Conservation (phyloP, 129 eudicot species). For the Chrysanthemum makinoi region DNA sequence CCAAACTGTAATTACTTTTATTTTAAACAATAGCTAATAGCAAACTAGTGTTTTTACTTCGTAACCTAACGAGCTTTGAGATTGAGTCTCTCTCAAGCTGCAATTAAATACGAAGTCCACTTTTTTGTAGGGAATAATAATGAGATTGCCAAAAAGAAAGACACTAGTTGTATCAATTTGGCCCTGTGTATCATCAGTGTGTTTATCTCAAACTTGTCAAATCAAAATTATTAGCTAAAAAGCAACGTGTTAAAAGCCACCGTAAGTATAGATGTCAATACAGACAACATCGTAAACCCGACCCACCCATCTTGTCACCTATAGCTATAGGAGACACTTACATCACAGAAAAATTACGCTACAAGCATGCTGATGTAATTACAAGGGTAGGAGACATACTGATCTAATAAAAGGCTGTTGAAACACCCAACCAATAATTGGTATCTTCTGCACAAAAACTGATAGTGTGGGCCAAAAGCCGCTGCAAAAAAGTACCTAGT, state of each 20-base stretch:
- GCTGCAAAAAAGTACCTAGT: constrained; percentile 33
- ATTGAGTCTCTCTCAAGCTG: not conserved
- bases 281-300: too few relatives aligned
- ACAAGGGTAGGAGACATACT: constrained; percentile 33
- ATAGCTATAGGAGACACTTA: too few relatives aligned
- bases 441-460: constrained; percentile 54
- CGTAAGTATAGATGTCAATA: too few relatives aligned
- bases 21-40: not conserved
- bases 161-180: too few relatives aligned
- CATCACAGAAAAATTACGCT: not conserved
- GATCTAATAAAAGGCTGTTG: constrained; percentile 50
- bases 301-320: too few relatives aligned
- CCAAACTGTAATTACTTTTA: not conserved
- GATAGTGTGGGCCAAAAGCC: constrained; percentile 63
- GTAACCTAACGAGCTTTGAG: not conserved
- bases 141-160: not conserved
- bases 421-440: constrained; percentile 61
- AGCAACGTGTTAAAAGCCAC: too few relatives aligned
- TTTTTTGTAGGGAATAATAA: not conserved
- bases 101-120: not conserved
- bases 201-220: too few relatives aligned
- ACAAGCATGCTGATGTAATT: not conserved
- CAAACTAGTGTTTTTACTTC: not conserved
- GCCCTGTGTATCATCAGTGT: too few relatives aligned
- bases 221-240: too few relatives aligned